Base-by-base conservation (phyloP, 75 land plant species). In the Cunninghamia lanceolata region DNA sequence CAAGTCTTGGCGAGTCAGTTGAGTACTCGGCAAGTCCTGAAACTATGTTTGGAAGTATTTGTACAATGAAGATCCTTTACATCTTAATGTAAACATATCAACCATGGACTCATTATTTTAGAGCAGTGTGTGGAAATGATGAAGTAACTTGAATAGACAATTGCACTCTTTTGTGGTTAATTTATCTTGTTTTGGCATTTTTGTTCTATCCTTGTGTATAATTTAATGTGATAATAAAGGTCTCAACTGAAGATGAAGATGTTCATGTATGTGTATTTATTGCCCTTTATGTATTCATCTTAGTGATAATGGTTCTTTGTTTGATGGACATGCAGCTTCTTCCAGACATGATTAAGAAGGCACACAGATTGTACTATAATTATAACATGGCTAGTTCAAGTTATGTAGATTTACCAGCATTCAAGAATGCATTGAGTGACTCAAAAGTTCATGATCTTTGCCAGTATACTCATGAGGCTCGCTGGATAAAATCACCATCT, bases 401-500 rank as follows among this genome's bases (percentile, higher is more conserved):
- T 50, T 92, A 91, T 86, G 66, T 34, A 54, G 83, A 91, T 25
- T 86, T 96, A 68, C 93, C 92, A 50, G 89, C 92, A 34, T 93
- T 96, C 85, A 92, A 85, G 40, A 90, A 86, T 43, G 95, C 93
- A 66, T n/a, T 56, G 81, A 36, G 68, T n/a, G 70, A 85, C 71
- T 89, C 92, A 50, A 89, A 93, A 90, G 96, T 95, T 45, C 86
- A 89, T 39, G 84, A 80, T 86, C 83, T 95, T 53, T 91, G 93
- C 14, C 43, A 14, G 39, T 89, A 91, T 45, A 92, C 92, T 47
- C 92, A 97, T 87, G 91, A 92, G 79, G 52, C 90, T 32, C 93
- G 99, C 21, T 95, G 92, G 93, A 84, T 92, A 85, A 97, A 95
- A 87, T 97, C 99, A 86, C 88, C 93, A 40, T 85, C 97, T 16